Conservation (phyloP, 768 basidiomycete species). For the Leucogyrophana mollusca region DNA sequence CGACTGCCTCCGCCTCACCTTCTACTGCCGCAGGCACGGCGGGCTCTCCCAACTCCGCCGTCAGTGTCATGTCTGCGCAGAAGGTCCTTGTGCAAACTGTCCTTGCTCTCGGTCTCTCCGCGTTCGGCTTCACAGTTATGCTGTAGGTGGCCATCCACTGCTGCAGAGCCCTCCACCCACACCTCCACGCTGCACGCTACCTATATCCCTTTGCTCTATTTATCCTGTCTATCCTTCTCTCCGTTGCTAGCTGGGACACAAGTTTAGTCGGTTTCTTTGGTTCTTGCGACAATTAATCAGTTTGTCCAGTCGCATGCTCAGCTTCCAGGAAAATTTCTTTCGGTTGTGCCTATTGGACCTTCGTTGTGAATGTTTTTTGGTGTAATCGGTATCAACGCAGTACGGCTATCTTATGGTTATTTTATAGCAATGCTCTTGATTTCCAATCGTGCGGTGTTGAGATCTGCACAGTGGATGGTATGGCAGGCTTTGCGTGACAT, state of each 20-base stretch:
- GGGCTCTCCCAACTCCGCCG: not conserved
- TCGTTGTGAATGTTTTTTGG: too few species aligned
- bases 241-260: too few species aligned
- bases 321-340: too few species aligned
- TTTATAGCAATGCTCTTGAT: constrained; percentile 2
- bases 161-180: too few species aligned
- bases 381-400: not conserved
- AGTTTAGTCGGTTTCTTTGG: too few species aligned
- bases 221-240: too few species aligned
- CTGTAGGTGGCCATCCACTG: constrained; percentile 11
- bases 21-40: not conserved
- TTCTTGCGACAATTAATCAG: too few species aligned
- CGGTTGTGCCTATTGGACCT: too few species aligned
- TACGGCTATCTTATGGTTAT: constrained; percentile 9
- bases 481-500: not conserved
- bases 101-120: constrained; percentile 17
- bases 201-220: too few species aligned
- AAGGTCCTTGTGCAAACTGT: constrained; percentile 12
- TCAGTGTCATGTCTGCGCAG: not conserved
- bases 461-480: not conserved
- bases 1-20: constrained; percentile 6
- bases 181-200: too few species aligned
- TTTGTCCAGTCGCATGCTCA: too few species aligned
- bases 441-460: not conserved
- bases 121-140: constrained; percentile 13